These are phyloP conservation scores for Dictyostelium citrinum DNA, from an alignment of 78 protist species.

Conservation along the genomic window DNA sequence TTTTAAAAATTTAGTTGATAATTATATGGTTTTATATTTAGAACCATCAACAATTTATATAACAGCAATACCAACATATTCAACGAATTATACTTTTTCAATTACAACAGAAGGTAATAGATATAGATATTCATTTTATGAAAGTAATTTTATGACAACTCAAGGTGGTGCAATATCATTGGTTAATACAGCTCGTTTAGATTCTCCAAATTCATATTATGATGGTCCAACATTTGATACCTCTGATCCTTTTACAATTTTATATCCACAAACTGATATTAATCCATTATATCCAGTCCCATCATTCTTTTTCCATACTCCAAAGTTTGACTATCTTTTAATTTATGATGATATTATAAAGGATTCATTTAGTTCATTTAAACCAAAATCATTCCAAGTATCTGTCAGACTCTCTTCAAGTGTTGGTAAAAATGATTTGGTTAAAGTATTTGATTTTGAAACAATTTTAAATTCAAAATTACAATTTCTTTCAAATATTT, in stretches of 20 bases:
- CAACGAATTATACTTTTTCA: slow-evolving; percentile 2
- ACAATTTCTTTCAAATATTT: neutral
- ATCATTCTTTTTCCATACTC: neutral
- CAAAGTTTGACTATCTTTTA: neutral
- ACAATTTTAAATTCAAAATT: neutral
- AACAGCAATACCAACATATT: neutral
- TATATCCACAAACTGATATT: neutral
- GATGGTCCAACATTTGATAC: neutral
- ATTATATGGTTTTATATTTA: neutral
- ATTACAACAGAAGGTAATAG: neutral
- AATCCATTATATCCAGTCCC: slow-evolving; percentile 59
- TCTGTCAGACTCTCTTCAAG: slow-evolving; percentile 16
- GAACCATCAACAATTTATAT: slow-evolving; percentile 23
- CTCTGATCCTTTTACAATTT: neutral
- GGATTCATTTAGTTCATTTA: neutral
- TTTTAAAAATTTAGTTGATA: slow-evolving; percentile 20
- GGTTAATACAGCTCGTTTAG: neutral
- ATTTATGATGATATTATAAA: neutral
- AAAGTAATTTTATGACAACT: neutral
- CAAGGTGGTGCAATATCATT: neutral
- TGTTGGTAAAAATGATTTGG: neutral
- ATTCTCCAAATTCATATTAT: neutral
- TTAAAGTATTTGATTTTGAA: neutral
- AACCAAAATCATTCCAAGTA: slow-evolving; percentile 1
- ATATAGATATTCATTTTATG: neutral